Percentiles rank a stretch among this genome's conserved stretches.
These are phyloP conservation scores for Aspergillus alliaceus DNA, from an alignment of 2,329 filamentous ascomycete species.

Conservation along the genomic window DNA sequence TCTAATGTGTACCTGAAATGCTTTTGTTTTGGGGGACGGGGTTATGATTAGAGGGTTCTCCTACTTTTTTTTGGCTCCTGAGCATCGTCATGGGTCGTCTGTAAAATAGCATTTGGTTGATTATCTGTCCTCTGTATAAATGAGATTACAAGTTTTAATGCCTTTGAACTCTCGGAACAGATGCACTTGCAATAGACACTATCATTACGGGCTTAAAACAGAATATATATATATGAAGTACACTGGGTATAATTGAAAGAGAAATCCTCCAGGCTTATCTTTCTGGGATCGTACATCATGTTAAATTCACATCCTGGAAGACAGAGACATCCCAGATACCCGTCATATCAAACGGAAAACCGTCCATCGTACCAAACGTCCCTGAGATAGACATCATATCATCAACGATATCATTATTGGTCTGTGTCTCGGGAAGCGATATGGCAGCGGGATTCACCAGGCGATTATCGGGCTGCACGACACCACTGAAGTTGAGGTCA, in stretches of 20 bases:
- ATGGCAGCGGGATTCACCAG: slow-evolving; percentile 41
- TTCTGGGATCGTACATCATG: slow-evolving; percentile 2
- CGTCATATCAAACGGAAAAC: slow-evolving; percentile 48
- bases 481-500: slow-evolving; percentile 12
- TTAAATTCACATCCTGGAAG: slow-evolving; percentile 40
- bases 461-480: slow-evolving; percentile 25
- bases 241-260: slow-evolving; percentile 5
- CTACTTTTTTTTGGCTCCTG: slow-evolving; percentile 20
- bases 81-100: slow-evolving; percentile 29
- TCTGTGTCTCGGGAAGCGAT: slow-evolving; percentile 44
- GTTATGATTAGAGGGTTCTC: slow-evolving; percentile 5
- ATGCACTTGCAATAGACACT: not conserved
- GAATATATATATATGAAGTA: not conserved
- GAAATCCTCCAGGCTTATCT: not conserved
- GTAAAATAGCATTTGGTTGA: slow-evolving; percentile 37
- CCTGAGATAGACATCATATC: slow-evolving; percentile 50
- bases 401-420: slow-evolving; percentile 47
- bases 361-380: slow-evolving; percentile 47
- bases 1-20: slow-evolving; percentile 3
- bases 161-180: not conserved
- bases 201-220: not conserved
- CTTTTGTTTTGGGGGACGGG: not conserved
- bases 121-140: slow-evolving; percentile 26
- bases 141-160: slow-evolving; percentile 19
- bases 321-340: slow-evolving; percentile 48